Base-by-base conservation (phyloP, 1,284 basidiomycete genomes). In the Heterobasidion parviporum region DNA sequence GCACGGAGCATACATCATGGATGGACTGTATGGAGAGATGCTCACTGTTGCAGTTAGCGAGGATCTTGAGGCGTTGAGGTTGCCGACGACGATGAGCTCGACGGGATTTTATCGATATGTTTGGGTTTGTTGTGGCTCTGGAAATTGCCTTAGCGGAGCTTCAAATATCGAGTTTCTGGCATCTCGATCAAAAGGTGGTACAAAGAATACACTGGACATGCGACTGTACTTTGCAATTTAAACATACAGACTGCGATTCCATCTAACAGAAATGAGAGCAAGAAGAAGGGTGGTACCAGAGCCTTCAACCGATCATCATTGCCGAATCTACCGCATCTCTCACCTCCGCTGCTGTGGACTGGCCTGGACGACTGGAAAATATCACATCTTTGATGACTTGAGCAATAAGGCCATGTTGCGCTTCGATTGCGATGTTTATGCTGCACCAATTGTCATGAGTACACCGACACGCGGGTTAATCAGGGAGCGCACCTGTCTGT, bases 301-400 rank as follows among this genome's bases (percentile, higher is more conserved):
- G 46, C 35, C 8, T 16, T 33, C 54, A 62, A 20, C 61, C 67
- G 51, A 69, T 66, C n/a, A 64, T 61, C 75, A 76, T 76, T 8
- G 71, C 63, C n/a, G 71, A 65, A 56, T 77, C 75, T 34, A 75
- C 63, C 32, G 68, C 61, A 47, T 69, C 74, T 15, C 58, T 60
- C 16, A 73, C 61, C 14, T 62, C 65, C 3, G 60, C 59, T 6
- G 62, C 15, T 53, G 34, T 9, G 26, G 51, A 38, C 38, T 66
- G 63, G 52, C 63, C 67, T 35, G 77, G 84, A 49, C 85, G 79
- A 64, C 79, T 78, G 7, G 87, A 90, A 67, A 92, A 92, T 35
- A 92, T 81, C 43, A 90, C 79, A 61, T 94, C 88, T 68, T 98
- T 97, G 65, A 97, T 77, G 4, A 94, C 83, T 68, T 95, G 93